Base-by-base conservation (phyloP, 1,284 basidiomycete genomes). In the Austroboletus rostrupii region DNA sequence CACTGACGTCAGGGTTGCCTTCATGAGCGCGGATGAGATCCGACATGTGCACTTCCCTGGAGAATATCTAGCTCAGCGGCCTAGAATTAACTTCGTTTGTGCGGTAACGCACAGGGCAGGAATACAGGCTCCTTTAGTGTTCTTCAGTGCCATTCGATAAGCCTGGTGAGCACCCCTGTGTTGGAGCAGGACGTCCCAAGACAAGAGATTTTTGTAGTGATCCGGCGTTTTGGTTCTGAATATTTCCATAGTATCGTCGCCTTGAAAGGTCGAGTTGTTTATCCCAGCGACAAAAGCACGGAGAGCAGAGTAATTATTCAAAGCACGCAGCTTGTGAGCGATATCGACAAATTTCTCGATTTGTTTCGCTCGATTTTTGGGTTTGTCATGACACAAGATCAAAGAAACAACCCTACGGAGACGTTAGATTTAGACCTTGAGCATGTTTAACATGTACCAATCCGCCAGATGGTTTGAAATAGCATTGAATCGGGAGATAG, bases 211-310 rank as follows among this genome's bases (percentile, higher is more conserved):
- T 65, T 90, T 91, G 53, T 79, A 80, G 40, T 80, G 77, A 48
- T 83, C 79, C 13, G 79, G 77, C 11, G 76, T 76, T 63, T 76
- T 84, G 9, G 72, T 57, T 62, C 79, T 82, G 66, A 89, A 85
- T 39, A 76, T 67, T 53, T 84, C 81, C 75, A 87, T 81, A 2
- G 85, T 80, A 53, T 79, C 78, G 60, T 90, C 87, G 16, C 83
- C 85, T 35, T 79, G 72, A 57, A 79, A 86, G 2, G 81, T 83
- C 1, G 86, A 79, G 54, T 77, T 81, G 59, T 89, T 87, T 66
- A 91, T 89, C n/a, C 88, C 88, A 31, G 87, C 87, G 17, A 91
- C 81, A 58, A 91, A 81, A 5, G 88, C 87, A 19, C 88, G 85
- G 50, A 90, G 66, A 2, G 83, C 88, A 10, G 87, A 89, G 63